A percentile compares a stretch with the other conserved stretches of the same genome.
phyloP scores from a whole-genome alignment of 176 grass and related monocot genomes.

The Juncus inflexus region DNA sequence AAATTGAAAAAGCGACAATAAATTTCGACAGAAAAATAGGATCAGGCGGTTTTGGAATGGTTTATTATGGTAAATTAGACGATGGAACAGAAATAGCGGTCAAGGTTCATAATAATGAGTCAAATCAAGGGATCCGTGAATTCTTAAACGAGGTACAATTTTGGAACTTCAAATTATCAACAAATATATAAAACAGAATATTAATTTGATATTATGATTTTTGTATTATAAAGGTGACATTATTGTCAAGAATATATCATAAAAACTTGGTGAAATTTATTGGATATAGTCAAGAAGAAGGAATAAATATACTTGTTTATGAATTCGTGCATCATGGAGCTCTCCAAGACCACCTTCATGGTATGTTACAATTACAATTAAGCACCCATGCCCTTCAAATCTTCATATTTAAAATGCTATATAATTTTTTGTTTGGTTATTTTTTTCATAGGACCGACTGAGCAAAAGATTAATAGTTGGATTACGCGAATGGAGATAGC shows the following conservation, averaged over 20 bases:
- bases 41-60: slow-evolving; percentile 85
- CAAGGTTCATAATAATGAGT: slow-evolving; percentile 83
- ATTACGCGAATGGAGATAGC: slow-evolving; percentile 88
- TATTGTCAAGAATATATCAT: slow-evolving; percentile 93
- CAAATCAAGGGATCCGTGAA: slow-evolving; percentile 85
- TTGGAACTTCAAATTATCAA: slow-evolving; percentile 14
- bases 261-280: slow-evolving; percentile 84
- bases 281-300: slow-evolving; percentile 91
- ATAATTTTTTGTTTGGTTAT: too few relatives aligned
- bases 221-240: slow-evolving; percentile 48
- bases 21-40: slow-evolving; percentile 74
- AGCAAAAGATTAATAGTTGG: slow-evolving; percentile 72
- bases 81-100: slow-evolving; percentile 87
- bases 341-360: slow-evolving; percentile 74
- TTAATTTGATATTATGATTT: not conserved
- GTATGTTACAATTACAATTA: slow-evolving; percentile 33
- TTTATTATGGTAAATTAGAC: slow-evolving; percentile 79
- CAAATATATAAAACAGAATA: slow-evolving; percentile 9
- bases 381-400: too few relatives aligned
- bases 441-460: slow-evolving; percentile 35
- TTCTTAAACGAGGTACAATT: slow-evolving; percentile 82
- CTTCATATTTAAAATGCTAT: too few relatives aligned
- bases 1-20: slow-evolving; percentile 84
- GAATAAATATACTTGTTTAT: slow-evolving; percentile 86
- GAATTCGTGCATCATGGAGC: slow-evolving; percentile 95